Base-by-base conservation (phyloP, 192 early-diverging fungal genomes). In the Gryganskiella cystojenkinii region DNA sequence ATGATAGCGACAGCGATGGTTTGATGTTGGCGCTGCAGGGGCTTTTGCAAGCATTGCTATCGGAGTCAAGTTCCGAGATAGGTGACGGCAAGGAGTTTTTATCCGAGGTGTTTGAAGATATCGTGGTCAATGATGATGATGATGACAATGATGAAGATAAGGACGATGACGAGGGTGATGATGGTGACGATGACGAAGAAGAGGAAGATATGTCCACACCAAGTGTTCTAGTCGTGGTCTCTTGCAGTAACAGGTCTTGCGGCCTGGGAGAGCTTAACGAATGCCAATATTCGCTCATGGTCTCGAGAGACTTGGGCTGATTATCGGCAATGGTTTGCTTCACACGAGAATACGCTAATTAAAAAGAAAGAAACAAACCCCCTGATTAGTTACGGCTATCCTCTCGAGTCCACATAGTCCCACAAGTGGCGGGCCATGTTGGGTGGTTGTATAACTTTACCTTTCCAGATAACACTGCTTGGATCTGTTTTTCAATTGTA, bases 401-500 rank as follows among this genome's bases (percentile, higher is more conserved):
- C n/a, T n/a, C n/a, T n/a, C n/a, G n/a, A 56, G 20, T 20, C 55
- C 33, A 56, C 35, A 14, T 9, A 8, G 31, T 6, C 14, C 31
- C 50, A 7, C 0, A 0, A n/a, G 53, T 13, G 25, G 33, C 28
- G 52, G 19, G 55, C 19, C 20, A 34, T 35, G 31, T 35, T 20
- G 55, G 31, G 20, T 56, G 22, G 31, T 19, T n/a, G 28, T 1
- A 9, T 37, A 43, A 31, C 58, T 58, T 63, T 71, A 71, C 70
- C 70, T 71, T 64, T 71, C 70, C 70, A 71, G 30, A 71, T 53
- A 30, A 58, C 70, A 44, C 45, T 56, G 34, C 61, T 71, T 42
- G 60, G 34, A 35, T 61, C 61, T 71, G 55, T 47, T 51, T 50
- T n/a, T 14, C 2, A 50, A 31, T 22, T 20, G 30, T 34, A 25